These are phyloP conservation scores for Globisporangium nagaii DNA, from an alignment of 352 stramenopile species.

Conservation along the genomic window DNA sequence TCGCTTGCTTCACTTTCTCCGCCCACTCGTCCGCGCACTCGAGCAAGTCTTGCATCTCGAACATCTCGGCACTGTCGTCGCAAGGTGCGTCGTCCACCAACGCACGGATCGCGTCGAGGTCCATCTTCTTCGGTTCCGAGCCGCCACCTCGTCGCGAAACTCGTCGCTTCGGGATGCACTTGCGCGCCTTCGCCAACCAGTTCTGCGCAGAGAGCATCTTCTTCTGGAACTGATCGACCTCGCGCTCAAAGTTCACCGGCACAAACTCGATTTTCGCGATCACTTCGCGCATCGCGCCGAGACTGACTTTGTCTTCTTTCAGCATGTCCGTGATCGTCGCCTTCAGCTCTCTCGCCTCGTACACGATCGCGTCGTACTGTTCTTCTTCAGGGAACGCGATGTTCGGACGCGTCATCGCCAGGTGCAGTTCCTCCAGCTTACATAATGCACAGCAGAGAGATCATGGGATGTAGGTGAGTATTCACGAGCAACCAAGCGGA, in stretches of 20 bases:
- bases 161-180: slow-evolving; percentile 80
- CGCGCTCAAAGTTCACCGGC: slow-evolving; percentile 78
- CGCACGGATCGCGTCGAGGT: slow-evolving; percentile 70
- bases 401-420: slow-evolving; percentile 28
- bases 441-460: not conserved
- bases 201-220: slow-evolving; percentile 84
- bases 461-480: no score
- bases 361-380: slow-evolving; percentile 38
- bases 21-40: slow-evolving; percentile 84
- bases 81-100: slow-evolving; percentile 83
- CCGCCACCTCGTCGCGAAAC: slow-evolving; percentile 45
- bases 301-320: slow-evolving; percentile 74
- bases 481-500: no score
- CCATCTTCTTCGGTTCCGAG: slow-evolving; percentile 71
- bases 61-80: slow-evolving; percentile 81
- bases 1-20: slow-evolving; percentile 68
- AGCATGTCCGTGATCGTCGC: slow-evolving; percentile 63
- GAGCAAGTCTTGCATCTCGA: slow-evolving; percentile 88
- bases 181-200: slow-evolving; percentile 82
- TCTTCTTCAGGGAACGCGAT: slow-evolving; percentile 63
- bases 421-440: slow-evolving; percentile 43
- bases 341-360: slow-evolving; percentile 58
- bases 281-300: slow-evolving; percentile 75
- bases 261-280: slow-evolving; percentile 78
- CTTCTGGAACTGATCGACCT: slow-evolving; percentile 74